These are phyloP conservation scores for Anaeromyces robustus DNA, from an alignment of 192 early-diverging fungal species.

Conservation along the genomic window DNA sequence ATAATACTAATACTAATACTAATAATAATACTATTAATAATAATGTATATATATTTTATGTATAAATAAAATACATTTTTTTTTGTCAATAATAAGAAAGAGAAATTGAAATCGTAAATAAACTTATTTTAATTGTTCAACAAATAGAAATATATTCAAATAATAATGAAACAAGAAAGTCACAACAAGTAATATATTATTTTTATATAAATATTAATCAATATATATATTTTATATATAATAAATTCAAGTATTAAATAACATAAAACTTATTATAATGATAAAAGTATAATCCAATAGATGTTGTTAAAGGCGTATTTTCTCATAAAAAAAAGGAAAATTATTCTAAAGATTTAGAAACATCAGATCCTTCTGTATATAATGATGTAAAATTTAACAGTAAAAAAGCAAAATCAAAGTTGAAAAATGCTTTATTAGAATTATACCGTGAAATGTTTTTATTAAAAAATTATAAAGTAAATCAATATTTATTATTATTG, in stretches of 20 bases:
- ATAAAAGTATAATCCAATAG: neutral
- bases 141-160: neutral
- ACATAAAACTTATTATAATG: too few species aligned
- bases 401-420: neutral
- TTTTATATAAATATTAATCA: neutral
- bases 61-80: too few species aligned
- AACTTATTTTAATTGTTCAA: neutral
- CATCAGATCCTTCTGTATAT: neutral
- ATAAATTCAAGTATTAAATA: too few species aligned
- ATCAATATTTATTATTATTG: too few species aligned
- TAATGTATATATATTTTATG: too few species aligned
- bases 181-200: neutral
- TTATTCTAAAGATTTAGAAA: neutral
- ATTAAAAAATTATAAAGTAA: neutral
- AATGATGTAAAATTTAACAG: neutral
- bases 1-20: too few species aligned
- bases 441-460: neutral
- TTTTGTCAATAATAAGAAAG: neutral
- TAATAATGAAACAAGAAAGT: neutral
- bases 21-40: too few species aligned
- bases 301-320: neutral
- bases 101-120: neutral
- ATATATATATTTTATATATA: too few species aligned
- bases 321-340: neutral
- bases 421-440: neutral